phyloP scores from a whole-genome alignment of 805 yeast species.

The Kregervanrija delftensis region DNA sequence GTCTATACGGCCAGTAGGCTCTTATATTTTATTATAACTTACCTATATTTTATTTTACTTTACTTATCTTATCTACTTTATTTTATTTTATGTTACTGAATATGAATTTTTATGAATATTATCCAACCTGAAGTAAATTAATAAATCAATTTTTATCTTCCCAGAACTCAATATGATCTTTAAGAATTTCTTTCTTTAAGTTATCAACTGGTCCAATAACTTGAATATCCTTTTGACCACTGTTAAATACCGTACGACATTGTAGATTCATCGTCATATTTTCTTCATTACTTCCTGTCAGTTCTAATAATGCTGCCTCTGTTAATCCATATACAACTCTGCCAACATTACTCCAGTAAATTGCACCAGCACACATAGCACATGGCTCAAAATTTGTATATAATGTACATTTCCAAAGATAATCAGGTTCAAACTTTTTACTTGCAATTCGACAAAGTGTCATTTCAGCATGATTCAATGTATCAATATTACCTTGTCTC shows the following conservation, averaged over 20 bases:
- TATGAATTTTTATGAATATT: too few relatives aligned
- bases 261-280: constrained; percentile 22
- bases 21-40: too few relatives aligned
- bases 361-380: constrained; percentile 25
- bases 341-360: constrained; percentile 25
- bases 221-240: constrained; percentile 24
- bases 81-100: too few relatives aligned
- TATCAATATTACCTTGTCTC: constrained; percentile 23
- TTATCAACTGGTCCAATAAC: constrained; percentile 22
- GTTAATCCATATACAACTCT: constrained; percentile 21
- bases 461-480: constrained; percentile 25
- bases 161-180: constrained; percentile 24
- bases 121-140: too few relatives aligned
- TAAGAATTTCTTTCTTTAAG: constrained; percentile 14
- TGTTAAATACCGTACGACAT: constrained; percentile 15
- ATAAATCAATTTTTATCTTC: not conserved
- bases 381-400: constrained; percentile 28
- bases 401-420: constrained; percentile 23
- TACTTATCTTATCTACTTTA: too few relatives aligned
- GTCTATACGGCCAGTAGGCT: too few relatives aligned
- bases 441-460: constrained; percentile 20
- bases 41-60: too few relatives aligned
- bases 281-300: constrained; percentile 21
- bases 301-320: constrained; percentile 14
- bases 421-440: constrained; percentile 15